Base-by-base conservation (phyloP, 1,284 basidiomycete species). In the Sporisorium exsertum region DNA sequence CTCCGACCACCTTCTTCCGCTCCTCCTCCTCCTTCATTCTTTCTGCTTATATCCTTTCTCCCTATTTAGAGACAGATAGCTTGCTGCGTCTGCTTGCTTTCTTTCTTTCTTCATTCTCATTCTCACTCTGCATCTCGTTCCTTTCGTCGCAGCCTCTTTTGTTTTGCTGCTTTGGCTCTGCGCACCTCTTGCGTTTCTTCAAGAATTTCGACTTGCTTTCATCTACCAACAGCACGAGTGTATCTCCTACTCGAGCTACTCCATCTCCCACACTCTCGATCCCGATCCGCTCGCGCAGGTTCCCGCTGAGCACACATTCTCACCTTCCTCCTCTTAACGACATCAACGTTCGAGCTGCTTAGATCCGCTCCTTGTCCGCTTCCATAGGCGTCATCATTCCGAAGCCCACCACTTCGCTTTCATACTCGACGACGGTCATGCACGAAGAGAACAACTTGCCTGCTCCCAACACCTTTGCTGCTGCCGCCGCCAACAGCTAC, bases 381-480 rank as follows among this genome's bases (percentile, higher is more conserved):
- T 32, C 43, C 7, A 32, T 27, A 5, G 1, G 26, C 47, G 29
- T n/a, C n/a, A 15, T 49, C 47, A 18, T 32, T 22, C 8, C 20
- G 18, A 20, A 20, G n/a, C 29, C 5, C 18, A 15, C 32, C 6
- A 15, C 55, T 24, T 42, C 56, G 43, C 50, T 58, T 35, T 35
- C 35, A 26, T 53, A 54, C n/a, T 22, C 46, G 40, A 50, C 50
- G 49, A 56, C 57, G 59, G 55, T 58, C 55, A 69, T 66, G 62
- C 64, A 66, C 51, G 58, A 71, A 37, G 66, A 73, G 40, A 66
- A 62, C 51, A 24, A 63, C 18, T 49, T 78, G 8, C 50, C 67
- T 15, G 57, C 58, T 33, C 47, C 71, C 54, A 71, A 64, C 62
- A 43, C 58, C 22, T 67, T 71, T 54, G 58, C 58, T 47, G 58